Evolutionary conservation across 1,284 basidiomycete species (phyloP), one percentile per base, ranked within the genome.

Genomic region (Leccinum laetum): DNA sequence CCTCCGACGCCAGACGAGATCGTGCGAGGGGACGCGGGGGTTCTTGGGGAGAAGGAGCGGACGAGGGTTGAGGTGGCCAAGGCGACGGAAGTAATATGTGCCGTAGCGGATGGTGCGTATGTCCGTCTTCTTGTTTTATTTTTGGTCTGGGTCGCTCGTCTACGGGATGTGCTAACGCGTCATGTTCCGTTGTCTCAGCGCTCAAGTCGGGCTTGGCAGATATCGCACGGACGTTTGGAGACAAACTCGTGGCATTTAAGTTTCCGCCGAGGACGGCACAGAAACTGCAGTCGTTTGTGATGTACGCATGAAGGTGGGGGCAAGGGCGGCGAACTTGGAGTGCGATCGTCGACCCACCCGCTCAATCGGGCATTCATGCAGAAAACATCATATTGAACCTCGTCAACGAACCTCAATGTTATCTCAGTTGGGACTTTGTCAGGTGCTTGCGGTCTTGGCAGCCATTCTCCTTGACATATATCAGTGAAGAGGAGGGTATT

Each of bases 171-270:
- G 56, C 61, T 73, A 60, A 70, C 61, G 32, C 18, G 21, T 52
- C 2, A 8, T 61, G 66, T 61, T 8, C 5, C 5, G 29, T 60
- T 64, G 21, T 24, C 11, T 9, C 69, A 94, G 93, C 86, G 2
- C 69, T 94, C 69, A 90, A 89, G 71, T 85, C 86, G 56, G 89
- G 89, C 3, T 78, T 94, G 6, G 83, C 83, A 39, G 81, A 85
- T 56, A 87, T 95, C 57, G 83, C 88, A 60, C 80, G 85, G 69
- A 92, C 89, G 46, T 95, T 95, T 75, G 89, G 90, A 2, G 85
- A 88, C 65, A 91, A 88, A 72, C 78, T 95, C 60, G 75, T 82
- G 4, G 92, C 91, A 16, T 94, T 93, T 82, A 91, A 84, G 72
- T 92, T 95, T 71, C 88, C 93, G 3, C 85, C 87, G 9, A 77